phyloP scores from a whole-genome alignment of 2,329 filamentous ascomycete genomes.

The Beauveria rudraprayagi region DNA sequence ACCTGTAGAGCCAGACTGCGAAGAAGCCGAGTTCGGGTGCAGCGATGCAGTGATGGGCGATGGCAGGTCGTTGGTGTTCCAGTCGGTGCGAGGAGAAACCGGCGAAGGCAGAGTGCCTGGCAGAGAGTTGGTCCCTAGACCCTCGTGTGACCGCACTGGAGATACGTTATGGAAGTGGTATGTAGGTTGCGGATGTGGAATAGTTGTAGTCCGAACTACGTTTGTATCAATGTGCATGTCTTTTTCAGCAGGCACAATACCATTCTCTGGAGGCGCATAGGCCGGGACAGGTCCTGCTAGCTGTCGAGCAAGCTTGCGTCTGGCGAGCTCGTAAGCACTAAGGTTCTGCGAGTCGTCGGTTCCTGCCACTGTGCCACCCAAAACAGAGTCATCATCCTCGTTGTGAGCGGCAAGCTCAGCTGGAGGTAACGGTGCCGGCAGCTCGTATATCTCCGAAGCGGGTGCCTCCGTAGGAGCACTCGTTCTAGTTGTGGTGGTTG shows the following conservation, averaged over 20 bases:
- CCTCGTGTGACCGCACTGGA: constrained; percentile 16
- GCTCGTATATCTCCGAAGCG: constrained; percentile 43
- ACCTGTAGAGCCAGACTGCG: constrained; percentile 15
- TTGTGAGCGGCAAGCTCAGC: constrained; percentile 40
- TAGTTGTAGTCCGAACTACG: constrained; percentile 13
- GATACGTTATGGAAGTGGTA: constrained; percentile 11
- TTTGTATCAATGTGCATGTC: constrained; percentile 19
- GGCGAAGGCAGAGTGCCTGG: constrained; percentile 39
- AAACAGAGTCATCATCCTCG: constrained; percentile 28
- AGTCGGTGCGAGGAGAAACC: constrained; percentile 38
- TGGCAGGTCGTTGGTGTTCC: constrained; percentile 33
- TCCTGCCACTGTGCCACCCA: constrained; percentile 33
- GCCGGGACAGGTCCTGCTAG: constrained; percentile 42
- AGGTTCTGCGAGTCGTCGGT: constrained; percentile 31
- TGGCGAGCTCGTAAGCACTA: constrained; percentile 43
- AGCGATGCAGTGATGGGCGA: constrained; percentile 33
- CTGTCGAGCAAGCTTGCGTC: constrained; percentile 43
- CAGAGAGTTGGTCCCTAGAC: constrained; percentile 26
- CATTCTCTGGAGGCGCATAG: constrained; percentile 35
- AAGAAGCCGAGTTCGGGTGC: constrained; percentile 16
- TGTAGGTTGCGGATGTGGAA: constrained; percentile 7
- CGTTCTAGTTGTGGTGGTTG: constrained; percentile 19
- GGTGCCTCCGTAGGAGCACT: constrained; percentile 25
- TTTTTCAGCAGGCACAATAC: constrained; percentile 21
- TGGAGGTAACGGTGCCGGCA: constrained; percentile 38